Evolutionary conservation across 1,284 basidiomycete genomes (phyloP), one percentile per base, ranked within the genome.

Genomic region (Ceratobasidium sp.): DNA sequence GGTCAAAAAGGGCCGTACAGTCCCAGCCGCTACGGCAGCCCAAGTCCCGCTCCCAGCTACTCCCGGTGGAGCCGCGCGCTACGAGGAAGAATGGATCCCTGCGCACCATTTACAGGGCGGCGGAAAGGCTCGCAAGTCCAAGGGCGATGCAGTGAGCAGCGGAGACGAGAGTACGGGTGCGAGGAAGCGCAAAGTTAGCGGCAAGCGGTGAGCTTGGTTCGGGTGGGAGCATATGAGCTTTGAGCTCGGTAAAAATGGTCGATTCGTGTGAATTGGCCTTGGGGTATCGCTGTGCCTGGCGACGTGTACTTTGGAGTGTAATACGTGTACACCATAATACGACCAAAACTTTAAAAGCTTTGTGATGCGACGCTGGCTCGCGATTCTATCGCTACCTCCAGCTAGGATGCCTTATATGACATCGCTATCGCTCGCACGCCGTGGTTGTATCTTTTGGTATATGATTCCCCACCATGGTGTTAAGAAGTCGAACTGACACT

Each of bases 41-140:
- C 71, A 79, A 22, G 68, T 79, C 32, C 76, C 67, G 34, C 65
- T 66, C 15, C 69, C 70, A 37, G 77, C 66, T 11, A 70, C 74
- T 29, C 68, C 76, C 34, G 91, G 91, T 46, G 89, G 90, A 25
- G 88, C 91, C 4, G 89, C 90, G 76, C 91, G 90, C 68, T 96
- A 96, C 81, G 90, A 95, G 81, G 94, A 96, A 82, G 95, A 96
- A 81, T 97, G 95, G 95, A 96, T 97, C 81, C 95, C 95, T 19
- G 92, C 91, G 80, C 92, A 95, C 81, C 94, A 96, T 81, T 85
- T 95, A 79, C 92, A 90, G 85, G 92, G 93, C 84, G 79, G 85
- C 49, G 92, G 90, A 83, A 82, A 84, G 25, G 77, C 79, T 46
- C 83, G 84, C 70, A 90, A 88, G 82, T 83, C 84, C 29, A 77